Base-by-base conservation (phyloP, 1,139 yeast species). In the Hansenula sp. region DNA sequence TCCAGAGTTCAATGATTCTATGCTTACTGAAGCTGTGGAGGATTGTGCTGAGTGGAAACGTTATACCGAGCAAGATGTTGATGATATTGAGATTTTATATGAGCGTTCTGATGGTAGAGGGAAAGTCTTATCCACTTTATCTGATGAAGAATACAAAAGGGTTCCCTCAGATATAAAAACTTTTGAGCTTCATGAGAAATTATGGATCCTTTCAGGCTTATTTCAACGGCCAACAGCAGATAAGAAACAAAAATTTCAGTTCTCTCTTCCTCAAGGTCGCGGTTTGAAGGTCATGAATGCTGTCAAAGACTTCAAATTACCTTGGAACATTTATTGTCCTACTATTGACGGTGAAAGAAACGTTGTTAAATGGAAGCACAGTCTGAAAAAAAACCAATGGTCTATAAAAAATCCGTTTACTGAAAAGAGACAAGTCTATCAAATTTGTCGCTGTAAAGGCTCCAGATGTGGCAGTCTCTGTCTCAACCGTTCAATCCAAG, bases 281-380 rank as follows among this genome's bases (percentile, higher is more conserved):
- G 54, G 54, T 1, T 43, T 55, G 6, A 39, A 40, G 7, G 33
- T 37, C 12, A 16, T 57, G 16, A 51, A 48, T 27, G 21, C 40
- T 12, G 30, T 31, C 5, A 27, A 43, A n/a, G 48, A 50, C 29
- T 68, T 67, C 47, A 53, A 53, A 29, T 40, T 67, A 15, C 71
- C 72, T 1, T 67, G 55, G 53, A 53, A 58, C 38, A 52, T 66
- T 10, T 67, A 58, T 44, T 61, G 68, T 44, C 71, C 71, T 5
- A 51, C 58, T 3, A 33, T 51, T 4, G 52, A 45, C 3, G 49
- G 54, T 9, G 58, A 55, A 28, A 47, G 55, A 13, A 51, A 58
- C 28, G 51, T 57, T 1, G 41, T 55, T 6, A 51, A 50, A 25
- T 68, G 71, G 71, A 55, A 55, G 19, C 52, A 57, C 37, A 38